These are phyloP conservation scores for Chenopodium suecicum DNA, from an alignment of 148 eudicot genomes.

Conservation along the genomic window DNA sequence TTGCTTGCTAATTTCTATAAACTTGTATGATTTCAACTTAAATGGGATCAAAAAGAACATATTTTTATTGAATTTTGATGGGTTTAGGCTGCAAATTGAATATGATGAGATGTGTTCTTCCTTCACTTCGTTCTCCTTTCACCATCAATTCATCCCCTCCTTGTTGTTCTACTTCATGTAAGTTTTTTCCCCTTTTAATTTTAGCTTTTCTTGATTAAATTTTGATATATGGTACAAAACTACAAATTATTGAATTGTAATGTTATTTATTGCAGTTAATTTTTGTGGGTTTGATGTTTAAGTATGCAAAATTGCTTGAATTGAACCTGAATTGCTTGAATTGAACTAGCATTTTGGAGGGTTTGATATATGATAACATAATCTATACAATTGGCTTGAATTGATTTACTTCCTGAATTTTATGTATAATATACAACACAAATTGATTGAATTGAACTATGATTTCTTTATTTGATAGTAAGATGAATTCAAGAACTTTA, in stretches of 20 bases:
- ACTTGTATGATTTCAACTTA: conserved; percentile 2
- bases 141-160: conserved; percentile 45
- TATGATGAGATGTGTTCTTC: conserved; percentile 61
- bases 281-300: background rate
- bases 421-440: background rate
- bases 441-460: background rate
- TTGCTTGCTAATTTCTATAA: background rate
- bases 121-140: conserved; percentile 57
- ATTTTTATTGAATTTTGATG: conserved; percentile 20
- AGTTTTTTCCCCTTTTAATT: conserved; percentile 13
- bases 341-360: background rate
- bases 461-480: background rate
- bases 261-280: background rate
- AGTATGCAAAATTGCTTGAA: background rate
- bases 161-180: conserved; percentile 50
- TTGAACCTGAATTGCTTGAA: background rate
- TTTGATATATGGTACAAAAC: background rate
- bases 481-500: background rate
- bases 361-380: background rate
- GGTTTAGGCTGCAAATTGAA: conserved; percentile 57
- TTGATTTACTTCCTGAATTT: background rate
- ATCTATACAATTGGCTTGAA: too few relatives aligned
- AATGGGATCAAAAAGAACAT: conserved; percentile 17
- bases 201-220: background rate
- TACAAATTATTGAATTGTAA: background rate